These are phyloP conservation scores for Umbelopsis ramanniana DNA, from an alignment of 192 early-diverging fungal species.

Conservation along the genomic window DNA sequence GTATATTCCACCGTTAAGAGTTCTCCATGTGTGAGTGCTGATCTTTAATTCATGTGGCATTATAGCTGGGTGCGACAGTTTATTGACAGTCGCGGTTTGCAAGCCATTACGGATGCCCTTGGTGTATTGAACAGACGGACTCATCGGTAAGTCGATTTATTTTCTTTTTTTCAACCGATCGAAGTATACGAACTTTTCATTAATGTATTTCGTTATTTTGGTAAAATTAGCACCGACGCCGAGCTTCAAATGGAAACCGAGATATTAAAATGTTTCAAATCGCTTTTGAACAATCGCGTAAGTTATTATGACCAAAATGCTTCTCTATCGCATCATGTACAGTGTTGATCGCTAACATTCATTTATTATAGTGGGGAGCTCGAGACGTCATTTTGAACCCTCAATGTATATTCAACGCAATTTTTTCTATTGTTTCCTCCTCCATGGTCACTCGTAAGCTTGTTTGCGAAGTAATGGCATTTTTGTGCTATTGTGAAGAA, in stretches of 20 bases:
- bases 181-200: conserved; percentile 2
- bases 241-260: conserved; percentile 77
- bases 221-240: conserved; percentile 53
- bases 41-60: neutral
- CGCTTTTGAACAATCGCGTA: conserved; percentile 70
- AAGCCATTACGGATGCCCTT: conserved; percentile 68
- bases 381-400: conserved; percentile 75
- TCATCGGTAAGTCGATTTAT: conserved; percentile 45
- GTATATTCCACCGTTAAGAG: too few species aligned
- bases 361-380: conserved; percentile 66
- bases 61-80: conserved; percentile 77
- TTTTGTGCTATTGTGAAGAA: conserved; percentile 75
- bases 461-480: conserved; percentile 76
- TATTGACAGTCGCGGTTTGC: conserved; percentile 74
- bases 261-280: conserved; percentile 79
- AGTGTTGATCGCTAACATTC: neutral
- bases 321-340: neutral
- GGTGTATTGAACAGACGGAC: conserved; percentile 58
- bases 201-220: neutral
- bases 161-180: too few species aligned
- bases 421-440: conserved; percentile 75
- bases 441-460: conserved; percentile 70
- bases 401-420: conserved; percentile 72
- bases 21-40: neutral
- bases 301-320: neutral